phyloP scores from a whole-genome alignment of 192 early-diverging fungal species.

The Chytriomyces sp. region DNA sequence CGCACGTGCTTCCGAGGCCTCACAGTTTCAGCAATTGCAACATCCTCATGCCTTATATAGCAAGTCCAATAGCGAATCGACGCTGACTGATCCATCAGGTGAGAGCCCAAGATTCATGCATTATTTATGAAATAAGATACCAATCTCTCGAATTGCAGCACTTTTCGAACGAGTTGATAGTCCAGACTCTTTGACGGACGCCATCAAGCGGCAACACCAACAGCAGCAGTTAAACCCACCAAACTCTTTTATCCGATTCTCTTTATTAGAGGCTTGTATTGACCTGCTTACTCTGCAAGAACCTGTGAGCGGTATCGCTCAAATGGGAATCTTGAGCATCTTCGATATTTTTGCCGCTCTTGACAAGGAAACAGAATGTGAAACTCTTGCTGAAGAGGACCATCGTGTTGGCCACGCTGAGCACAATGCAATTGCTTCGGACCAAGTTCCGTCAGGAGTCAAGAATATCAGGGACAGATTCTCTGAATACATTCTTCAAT shows the following conservation, averaged over 20 bases:
- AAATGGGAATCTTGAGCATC: background rate
- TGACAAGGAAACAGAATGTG: background rate
- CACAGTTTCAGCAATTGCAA: background rate
- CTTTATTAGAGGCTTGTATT: background rate
- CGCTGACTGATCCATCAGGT: background rate
- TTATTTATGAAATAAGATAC: too few relatives aligned
- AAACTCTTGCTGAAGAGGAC: background rate
- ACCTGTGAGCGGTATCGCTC: background rate
- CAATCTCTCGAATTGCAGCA: background rate
- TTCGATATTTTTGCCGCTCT: background rate
- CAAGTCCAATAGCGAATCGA: background rate
- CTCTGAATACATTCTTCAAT: background rate
- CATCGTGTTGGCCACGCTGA: background rate
- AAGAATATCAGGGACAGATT: background rate
- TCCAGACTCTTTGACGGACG: background rate
- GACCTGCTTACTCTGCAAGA: background rate
- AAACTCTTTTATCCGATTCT: background rate
- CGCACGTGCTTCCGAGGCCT: background rate
- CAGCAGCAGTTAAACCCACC: background rate
- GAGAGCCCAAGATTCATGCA: too few relatives aligned
- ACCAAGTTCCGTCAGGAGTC: background rate
- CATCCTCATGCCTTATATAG: background rate
- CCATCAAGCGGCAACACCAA: background rate
- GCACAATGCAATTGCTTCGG: background rate
- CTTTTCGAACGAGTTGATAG: background rate